These are phyloP conservation scores for Suhomyces taliae DNA, from an alignment of 1,139 yeast species.

Conservation along the genomic window DNA sequence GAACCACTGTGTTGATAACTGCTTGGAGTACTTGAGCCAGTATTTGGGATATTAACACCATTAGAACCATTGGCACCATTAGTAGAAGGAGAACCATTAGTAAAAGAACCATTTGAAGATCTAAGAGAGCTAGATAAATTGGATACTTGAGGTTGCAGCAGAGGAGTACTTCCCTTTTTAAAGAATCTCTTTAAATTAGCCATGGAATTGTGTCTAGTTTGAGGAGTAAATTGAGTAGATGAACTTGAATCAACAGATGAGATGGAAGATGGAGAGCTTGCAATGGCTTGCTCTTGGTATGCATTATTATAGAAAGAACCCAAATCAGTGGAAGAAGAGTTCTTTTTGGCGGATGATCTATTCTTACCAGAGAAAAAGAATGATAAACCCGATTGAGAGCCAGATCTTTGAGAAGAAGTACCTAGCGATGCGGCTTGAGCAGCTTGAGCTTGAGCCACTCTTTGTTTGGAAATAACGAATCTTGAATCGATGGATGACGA, in stretches of 20 bases:
- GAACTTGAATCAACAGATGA: constrained; percentile 40
- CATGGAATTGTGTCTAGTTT: constrained; percentile 65
- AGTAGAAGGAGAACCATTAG: constrained; percentile 9
- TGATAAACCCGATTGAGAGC: constrained; percentile 52
- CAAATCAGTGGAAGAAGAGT: constrained; percentile 40
- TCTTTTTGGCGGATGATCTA: constrained; percentile 25
- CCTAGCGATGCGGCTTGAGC: constrained; percentile 31
- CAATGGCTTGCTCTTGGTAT: constrained; percentile 34
- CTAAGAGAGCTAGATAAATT: constrained; percentile 45
- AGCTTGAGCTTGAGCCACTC: constrained; percentile 60
- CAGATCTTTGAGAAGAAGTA: constrained; percentile 35
- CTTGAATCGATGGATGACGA: constrained; percentile 64
- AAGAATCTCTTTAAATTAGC: constrained; percentile 66
- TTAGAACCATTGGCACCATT: constrained; percentile 7
- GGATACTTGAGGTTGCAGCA: constrained; percentile 30
- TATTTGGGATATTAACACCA: constrained; percentile 16
- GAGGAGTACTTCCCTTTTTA: constrained; percentile 44
- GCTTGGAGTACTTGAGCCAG: constrained; percentile 16
- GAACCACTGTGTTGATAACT: constrained; percentile 8
- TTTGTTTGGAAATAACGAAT: constrained; percentile 70
- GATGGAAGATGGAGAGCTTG: constrained; percentile 41
- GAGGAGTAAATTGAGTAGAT: constrained; percentile 19
- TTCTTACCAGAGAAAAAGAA: constrained; percentile 42
- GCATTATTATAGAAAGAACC: constrained; percentile 48
- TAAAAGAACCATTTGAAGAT: constrained; percentile 15